phyloP scores from a whole-genome alignment of 2,329 filamentous ascomycete species.

The Simplicillium aogashimaense region DNA sequence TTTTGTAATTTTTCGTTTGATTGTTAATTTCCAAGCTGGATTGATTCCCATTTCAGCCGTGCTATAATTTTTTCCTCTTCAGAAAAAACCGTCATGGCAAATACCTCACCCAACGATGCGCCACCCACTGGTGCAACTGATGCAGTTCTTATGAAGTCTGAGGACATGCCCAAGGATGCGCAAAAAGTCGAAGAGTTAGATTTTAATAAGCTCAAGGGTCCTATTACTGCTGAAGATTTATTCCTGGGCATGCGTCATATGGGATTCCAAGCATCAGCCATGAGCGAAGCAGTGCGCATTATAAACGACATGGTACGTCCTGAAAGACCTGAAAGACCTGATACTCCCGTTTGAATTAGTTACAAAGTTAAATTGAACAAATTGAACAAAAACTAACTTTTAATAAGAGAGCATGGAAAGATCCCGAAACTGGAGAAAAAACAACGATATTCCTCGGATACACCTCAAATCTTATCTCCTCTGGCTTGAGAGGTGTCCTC shows the following conservation, averaged over 20 bases:
- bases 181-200: constrained; percentile 83
- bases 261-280: constrained; percentile 63
- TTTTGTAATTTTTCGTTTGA: no score
- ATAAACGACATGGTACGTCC: constrained; percentile 90
- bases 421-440: constrained; percentile 66
- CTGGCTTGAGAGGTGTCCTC: constrained; percentile 81
- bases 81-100: no score
- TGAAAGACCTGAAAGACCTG: no score
- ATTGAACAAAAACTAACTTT: constrained; percentile 10
- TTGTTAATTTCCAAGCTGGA: no score
- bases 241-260: constrained; percentile 74
- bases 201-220: constrained; percentile 70
- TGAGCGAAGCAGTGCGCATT: constrained; percentile 80
- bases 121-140: constrained; percentile 58
- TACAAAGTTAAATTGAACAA: constrained; percentile 3
- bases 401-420: constrained; percentile 60
- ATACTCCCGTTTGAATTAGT: no score
- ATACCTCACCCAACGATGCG: constrained; percentile 16
- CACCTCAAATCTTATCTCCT: constrained; percentile 96
- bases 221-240: constrained; percentile 79
- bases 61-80: no score
- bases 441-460: constrained; percentile 97
- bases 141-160: constrained; percentile 78
- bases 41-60: no score
- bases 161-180: constrained; percentile 69